A percentile compares a stretch with the other conserved stretches of the same genome.
Conservation (phyloP, 805 yeast species). For the Wickerhamomyces rabaulensis region DNA sequence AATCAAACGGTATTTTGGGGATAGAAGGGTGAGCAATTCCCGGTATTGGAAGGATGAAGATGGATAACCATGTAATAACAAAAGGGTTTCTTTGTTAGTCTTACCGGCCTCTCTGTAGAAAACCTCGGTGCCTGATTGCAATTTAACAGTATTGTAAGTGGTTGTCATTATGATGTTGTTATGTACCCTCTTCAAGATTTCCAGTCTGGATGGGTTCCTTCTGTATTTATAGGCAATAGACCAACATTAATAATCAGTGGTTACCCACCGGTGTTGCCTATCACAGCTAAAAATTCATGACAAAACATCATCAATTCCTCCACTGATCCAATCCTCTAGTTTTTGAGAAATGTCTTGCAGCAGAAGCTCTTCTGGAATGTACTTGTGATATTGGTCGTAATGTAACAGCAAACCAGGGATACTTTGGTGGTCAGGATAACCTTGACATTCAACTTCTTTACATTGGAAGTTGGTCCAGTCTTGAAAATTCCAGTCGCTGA, state of each 20-base stretch:
- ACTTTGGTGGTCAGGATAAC: not conserved
- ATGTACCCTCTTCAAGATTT: too few relatives aligned
- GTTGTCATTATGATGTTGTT: not conserved
- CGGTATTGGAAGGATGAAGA: slow-evolving; percentile 37
- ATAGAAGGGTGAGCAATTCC: slow-evolving; percentile 31
- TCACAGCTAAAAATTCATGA: not conserved
- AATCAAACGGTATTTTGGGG: slow-evolving; percentile 31
- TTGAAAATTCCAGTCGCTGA: not conserved
- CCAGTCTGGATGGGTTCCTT: too few relatives aligned
- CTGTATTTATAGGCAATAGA: too few relatives aligned
- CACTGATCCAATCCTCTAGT: not conserved
- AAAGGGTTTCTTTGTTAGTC: slow-evolving; percentile 27
- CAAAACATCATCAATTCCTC: not conserved
- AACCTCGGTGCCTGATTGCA: slow-evolving; percentile 21
- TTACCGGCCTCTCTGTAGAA: slow-evolving; percentile 37
- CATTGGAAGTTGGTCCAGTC: not conserved
- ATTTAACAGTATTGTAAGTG: not conserved
- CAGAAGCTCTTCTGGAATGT: not conserved
- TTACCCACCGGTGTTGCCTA: not conserved
- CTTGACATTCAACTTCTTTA: not conserved
- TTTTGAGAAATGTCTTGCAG: not conserved
- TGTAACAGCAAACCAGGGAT: not conserved
- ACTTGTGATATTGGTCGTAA: not conserved
- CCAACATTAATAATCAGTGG: not conserved
- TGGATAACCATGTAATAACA: slow-evolving; percentile 41